Conservation (phyloP, 2,329 filamentous ascomycete species). For the Trichophyton mentagrophytes region DNA sequence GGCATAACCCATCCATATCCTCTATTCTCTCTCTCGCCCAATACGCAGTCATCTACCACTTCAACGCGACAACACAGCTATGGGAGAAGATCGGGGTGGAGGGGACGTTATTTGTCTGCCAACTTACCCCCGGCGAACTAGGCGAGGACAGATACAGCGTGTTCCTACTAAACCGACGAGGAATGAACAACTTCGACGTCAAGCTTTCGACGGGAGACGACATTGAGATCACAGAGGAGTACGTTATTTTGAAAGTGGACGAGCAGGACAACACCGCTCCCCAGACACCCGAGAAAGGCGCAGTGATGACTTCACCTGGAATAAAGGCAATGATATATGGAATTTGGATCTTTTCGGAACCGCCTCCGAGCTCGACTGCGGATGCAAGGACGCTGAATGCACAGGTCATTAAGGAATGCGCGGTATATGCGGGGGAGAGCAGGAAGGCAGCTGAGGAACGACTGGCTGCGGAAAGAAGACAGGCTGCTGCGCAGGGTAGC, state of each 20-base stretch:
- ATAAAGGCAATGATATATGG: conserved; percentile 37
- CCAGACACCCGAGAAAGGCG: conserved; percentile 11
- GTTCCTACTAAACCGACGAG: conserved; percentile 60
- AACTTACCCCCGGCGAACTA: conserved; percentile 36
- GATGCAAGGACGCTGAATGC: conserved; percentile 40
- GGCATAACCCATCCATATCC: conserved; percentile 63
- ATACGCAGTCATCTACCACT: conserved; percentile 76
- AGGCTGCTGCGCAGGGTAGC: conserved; percentile 23
- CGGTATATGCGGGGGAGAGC: conserved; percentile 39
- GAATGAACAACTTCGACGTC: conserved; percentile 57
- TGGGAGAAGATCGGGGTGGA: conserved; percentile 85
- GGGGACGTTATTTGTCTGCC: conserved; percentile 79
- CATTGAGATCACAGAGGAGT: conserved; percentile 52
- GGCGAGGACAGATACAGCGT: conserved; percentile 42
- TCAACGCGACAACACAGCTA: conserved; percentile 48
- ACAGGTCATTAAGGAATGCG: conserved; percentile 43
- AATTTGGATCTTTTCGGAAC: conserved; percentile 53
- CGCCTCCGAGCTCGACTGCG: conserved; percentile 42
- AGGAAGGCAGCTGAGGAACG: conserved; percentile 33
- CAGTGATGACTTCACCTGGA: conserved; percentile 6
- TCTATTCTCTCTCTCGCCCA: conserved; percentile 68
- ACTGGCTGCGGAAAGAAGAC: conserved; percentile 18
- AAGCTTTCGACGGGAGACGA: conserved; percentile 46
- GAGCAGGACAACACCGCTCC: conserved; percentile 18
- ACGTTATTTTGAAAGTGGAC: conserved; percentile 45